Base-by-base conservation (phyloP, 257 asterid species). In the Paulownia fortunei region DNA sequence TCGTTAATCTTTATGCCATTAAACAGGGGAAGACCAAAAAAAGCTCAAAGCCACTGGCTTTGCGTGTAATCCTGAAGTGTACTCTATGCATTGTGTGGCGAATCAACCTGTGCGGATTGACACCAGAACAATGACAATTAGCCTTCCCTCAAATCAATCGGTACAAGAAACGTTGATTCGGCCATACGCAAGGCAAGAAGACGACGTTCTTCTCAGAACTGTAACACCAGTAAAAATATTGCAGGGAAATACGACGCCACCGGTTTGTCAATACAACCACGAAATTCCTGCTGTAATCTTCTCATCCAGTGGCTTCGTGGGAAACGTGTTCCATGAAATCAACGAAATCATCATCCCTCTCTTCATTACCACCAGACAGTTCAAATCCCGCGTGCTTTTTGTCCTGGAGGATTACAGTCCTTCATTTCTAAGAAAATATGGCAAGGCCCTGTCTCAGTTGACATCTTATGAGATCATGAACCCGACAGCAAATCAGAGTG, bases 321-420 rank as follows among this genome's bases (percentile, higher is more conserved):
- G 99, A 8, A 94, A 94, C 81, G 75, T 89, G 1, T 94, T 88
- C 89, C 99, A 94, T 39, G 98, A 94, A 68, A 83, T 92, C 73
- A 91, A 92, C 34, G 98, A 94, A 56, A 92, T 92, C 72, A 81
- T 94, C 18, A 41, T 92, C 74, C 98, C 98, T 24, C 86, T 94
- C 11, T 94, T 80, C 91, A 84, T 94, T 60, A 90, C 97, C 18
- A 65, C 90, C 54, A 81, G 77, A 13, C 85, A 74, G 41, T 88
- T 94, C 64, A 72, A 87, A 6, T 83, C 92, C 46, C 78, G 82
- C 41, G 92, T 87, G 3, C 51, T 80, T 2, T 81, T 91, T 32
- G 83, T 94, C 63, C 34, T 88, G 59, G 88, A 86, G 81, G 96
- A 94, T 69, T 82, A 91, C 83, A 84, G 76, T 16, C 81, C 83